Evolutionary conservation across 148 eudicot genomes (phyloP), one percentile per base, ranked within the genome.

Genomic region (Cornus controversa): DNA sequence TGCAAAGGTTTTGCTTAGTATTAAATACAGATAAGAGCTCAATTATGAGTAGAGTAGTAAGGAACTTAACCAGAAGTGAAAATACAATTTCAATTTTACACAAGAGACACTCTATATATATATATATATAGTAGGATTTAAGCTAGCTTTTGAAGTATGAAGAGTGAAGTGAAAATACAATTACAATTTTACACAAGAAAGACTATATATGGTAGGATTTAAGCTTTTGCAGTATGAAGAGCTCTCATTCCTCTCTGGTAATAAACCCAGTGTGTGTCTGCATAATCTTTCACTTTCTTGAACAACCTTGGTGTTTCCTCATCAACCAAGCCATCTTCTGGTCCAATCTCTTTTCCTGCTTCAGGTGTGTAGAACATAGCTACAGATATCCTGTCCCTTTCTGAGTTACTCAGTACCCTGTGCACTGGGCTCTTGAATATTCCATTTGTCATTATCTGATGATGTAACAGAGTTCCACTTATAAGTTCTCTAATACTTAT

Each of bases 361-460:
- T 80, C 84, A 22, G 90, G 90, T 11, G 83, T 69, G 47, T 84
- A 84, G 65, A 84, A 84, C 81, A 85, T 25, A 0, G 84, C 86
- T 5, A 85, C 53, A 10, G 90, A 84, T 6, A 84, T 75, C 77
- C 87, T 82, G 36, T 82, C 84, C 37, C 31, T 82, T 50, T 82
- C 79, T 6, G 87, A 76, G 78, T 80, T 70, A 28, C 77, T 78
- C 69, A 87, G n/a, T 23, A 82, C 90, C 78, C 90, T 80, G 60
- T 82, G 90, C 86, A 82, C 87, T 7, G 82, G 84, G 75, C 87
- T 85, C 78, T 78, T 87, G 86, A 82, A 84, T 72, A 80, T 73
- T 11, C 90, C 90, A 28, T 87, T 87, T 4, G 81, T 81, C 82
- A 84, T 84, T 69, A 84, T 87, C 90, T 87, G 80, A n/a, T 18